Base-by-base conservation (phyloP, 2,329 filamentous ascomycete genomes). In the Sporothrix euskadiensis region DNA sequence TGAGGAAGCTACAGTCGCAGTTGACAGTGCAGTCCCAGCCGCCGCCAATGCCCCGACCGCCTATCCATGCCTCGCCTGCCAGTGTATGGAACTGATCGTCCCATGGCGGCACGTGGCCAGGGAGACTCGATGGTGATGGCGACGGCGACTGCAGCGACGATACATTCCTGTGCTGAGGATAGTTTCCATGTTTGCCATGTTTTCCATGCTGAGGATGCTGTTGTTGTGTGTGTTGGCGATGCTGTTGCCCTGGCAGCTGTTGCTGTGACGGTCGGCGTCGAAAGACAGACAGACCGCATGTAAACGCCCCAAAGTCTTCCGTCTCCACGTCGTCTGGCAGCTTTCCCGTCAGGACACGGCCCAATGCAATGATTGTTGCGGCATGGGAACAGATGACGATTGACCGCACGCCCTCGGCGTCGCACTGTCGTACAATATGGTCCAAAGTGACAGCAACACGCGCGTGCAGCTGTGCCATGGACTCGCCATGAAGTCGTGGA, bases 321-420 rank as follows among this genome's bases (percentile, higher is more conserved):
- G 88, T 87, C 8, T 88, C 88, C 41, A 89, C 85, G 79, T 91
- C 89, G 0, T 89, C 86, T 0, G 94, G 94, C 86, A 95, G 90
- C 26, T 82, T 78, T 0, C 94, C 94, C 1, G 94, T 98, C 77
- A 99, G 84, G 0, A 89, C 90, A 56, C 96, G 88, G 0, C 95
- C 95, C 77, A 96, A 88, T 9, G 92, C 91, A 80, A 99, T 98
- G 78, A 98, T 88, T 12, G 91, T 89, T 4, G 96, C 96, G 1
- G 96, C 96, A 83, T 99, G 96, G 1, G 93, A 92, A 82, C 93
- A 97, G 54, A 99, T 86, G 56, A 98, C 82, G 32, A 97, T 86
- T 0, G 92, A 87, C 78, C 88, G 89, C 54, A 88, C 85, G n/a
- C 89, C 88, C 68, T 92, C 86, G n/a, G 82, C 81, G 79, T 98